Percentiles rank a stretch among this genome's conserved stretches.
These are phyloP conservation scores for Hibiscus mutabilis DNA, from an alignment of 345 rosid species.

Conservation along the genomic window DNA sequence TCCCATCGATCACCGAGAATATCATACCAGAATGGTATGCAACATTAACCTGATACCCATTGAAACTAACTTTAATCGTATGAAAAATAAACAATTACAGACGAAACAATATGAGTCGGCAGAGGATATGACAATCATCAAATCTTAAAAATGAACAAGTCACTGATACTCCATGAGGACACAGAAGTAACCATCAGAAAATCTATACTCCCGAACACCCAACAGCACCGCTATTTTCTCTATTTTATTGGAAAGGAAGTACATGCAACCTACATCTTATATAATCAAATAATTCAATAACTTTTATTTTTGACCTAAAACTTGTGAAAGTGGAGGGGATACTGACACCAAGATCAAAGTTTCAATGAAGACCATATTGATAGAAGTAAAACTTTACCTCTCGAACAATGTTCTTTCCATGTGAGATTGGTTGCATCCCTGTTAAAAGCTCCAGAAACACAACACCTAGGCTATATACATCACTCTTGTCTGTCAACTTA, in stretches of 20 bases:
- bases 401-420: slow-evolving; percentile 90
- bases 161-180: background rate
- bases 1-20: slow-evolving; percentile 66
- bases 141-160: background rate
- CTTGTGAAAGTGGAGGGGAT: background rate
- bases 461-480: slow-evolving; percentile 91
- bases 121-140: background rate
- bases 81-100: background rate
- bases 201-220: background rate
- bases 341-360: background rate
- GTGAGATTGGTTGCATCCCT: slow-evolving; percentile 89
- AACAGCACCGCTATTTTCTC: no score
- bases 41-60: slow-evolving; percentile 45
- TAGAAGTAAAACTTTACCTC: slow-evolving; percentile 45
- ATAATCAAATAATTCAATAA: background rate
- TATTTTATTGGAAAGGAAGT: background rate
- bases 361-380: background rate
- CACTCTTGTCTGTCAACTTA: slow-evolving; percentile 91
- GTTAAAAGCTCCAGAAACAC: slow-evolving; percentile 90
- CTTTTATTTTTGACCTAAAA: background rate
- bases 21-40: slow-evolving; percentile 70
- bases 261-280: background rate
- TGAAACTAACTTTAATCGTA: background rate
- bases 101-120: background rate
- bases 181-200: background rate